Evolutionary conservation across 2,329 filamentous ascomycete genomes (phyloP).

Genomic region (Pseudocercospora musae): DNA sequence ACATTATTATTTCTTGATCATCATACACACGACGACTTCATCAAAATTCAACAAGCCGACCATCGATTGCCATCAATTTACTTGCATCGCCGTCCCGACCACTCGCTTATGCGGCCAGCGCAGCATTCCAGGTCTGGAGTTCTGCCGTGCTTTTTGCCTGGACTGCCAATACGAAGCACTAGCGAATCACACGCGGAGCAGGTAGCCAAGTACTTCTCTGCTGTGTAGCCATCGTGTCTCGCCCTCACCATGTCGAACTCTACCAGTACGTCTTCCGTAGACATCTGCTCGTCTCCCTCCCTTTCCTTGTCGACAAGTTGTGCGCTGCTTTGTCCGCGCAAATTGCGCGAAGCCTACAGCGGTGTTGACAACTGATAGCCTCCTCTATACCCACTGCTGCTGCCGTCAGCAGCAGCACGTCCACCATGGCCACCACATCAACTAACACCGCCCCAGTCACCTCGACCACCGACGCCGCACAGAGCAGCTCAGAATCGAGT

Average conservation of each 20-base stretch:
- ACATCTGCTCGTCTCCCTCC: background rate
- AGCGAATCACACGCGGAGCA: background rate
- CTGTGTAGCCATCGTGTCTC: background rate
- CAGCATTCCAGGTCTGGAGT: background rate
- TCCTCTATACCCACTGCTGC: too few species aligned
- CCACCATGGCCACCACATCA: slow-evolving; percentile 12
- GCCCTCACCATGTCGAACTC: background rate
- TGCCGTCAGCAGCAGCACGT: slow-evolving; percentile 3
- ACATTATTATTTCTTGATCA: too few species aligned
- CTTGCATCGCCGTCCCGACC: background rate
- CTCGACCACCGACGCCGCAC: background rate
- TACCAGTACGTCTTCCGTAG: slow-evolving; percentile 1
- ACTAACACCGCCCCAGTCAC: slow-evolving; percentile 2
- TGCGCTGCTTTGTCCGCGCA: slow-evolving; percentile 5
- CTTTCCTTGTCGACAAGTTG: background rate
- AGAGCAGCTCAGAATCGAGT: slow-evolving; percentile 10
- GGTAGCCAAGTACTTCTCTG: background rate
- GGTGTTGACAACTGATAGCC: background rate
- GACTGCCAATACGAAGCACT: background rate
- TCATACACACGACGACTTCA: background rate
- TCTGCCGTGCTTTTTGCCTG: background rate
- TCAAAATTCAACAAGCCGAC: too few species aligned
- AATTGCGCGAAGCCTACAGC: slow-evolving; percentile 2
- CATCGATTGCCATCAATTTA: background rate
- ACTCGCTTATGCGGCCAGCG: background rate